Evolutionary conservation across 768 basidiomycete genomes (phyloP).

Genomic region (Leccinum boreale): DNA sequence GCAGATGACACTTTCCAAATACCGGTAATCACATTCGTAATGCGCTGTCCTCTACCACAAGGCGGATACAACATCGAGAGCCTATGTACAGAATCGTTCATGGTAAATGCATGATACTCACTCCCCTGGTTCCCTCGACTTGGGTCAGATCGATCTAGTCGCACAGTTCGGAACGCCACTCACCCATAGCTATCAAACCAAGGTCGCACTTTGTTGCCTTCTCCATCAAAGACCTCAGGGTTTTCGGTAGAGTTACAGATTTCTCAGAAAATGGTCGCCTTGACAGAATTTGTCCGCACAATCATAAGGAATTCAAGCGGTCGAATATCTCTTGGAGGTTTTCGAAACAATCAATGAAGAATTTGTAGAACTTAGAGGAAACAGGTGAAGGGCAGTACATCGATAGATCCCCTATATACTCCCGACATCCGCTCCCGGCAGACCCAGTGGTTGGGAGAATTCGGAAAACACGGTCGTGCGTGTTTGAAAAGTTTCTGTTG

Average conservation of each 20-base stretch:
- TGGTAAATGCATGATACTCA: not conserved
- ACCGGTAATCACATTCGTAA: too few relatives aligned
- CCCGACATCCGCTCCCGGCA: not conserved
- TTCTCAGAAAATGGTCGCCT: too few relatives aligned
- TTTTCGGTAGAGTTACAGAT: too few relatives aligned
- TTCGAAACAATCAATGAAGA: not conserved
- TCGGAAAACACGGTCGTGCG: not conserved
- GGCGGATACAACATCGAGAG: too few relatives aligned
- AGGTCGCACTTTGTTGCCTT: not conserved
- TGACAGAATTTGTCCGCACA: too few relatives aligned
- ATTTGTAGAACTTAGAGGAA: not conserved
- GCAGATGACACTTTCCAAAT: too few relatives aligned
- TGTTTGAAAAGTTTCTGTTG: not conserved
- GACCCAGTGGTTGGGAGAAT: not conserved
- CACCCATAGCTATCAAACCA: not conserved
- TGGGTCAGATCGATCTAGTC: not conserved
- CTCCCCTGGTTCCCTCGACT: not conserved
- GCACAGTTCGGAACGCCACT: not conserved
- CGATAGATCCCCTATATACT: not conserved
- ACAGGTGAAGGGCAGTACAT: not conserved
- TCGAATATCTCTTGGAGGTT: not conserved
- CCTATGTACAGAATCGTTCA: too few relatives aligned
- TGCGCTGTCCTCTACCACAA: too few relatives aligned
- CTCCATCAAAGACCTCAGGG: not conserved
- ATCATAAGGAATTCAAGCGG: too few relatives aligned